phyloP scores from a whole-genome alignment of 2,329 filamentous ascomycete genomes.

The Chaetomium sp. region DNA sequence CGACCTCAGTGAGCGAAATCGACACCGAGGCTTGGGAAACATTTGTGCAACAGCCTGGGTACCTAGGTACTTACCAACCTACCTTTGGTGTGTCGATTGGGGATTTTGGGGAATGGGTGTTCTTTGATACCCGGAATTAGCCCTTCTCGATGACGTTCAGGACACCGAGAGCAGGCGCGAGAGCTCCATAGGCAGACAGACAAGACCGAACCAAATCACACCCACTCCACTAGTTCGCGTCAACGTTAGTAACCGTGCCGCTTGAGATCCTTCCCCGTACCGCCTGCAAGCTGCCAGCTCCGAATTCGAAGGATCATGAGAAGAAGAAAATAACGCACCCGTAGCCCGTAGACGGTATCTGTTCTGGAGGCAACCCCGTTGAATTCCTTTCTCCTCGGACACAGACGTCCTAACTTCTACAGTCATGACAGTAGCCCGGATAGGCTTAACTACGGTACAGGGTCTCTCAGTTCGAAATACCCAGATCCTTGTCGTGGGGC shows the following conservation, averaged over 20 bases:
- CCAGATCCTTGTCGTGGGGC: background rate
- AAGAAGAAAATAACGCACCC: background rate
- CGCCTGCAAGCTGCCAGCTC: background rate
- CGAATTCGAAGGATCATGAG: background rate
- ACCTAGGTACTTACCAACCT: too few relatives aligned
- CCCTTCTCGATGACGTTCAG: background rate
- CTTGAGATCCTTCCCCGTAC: background rate
- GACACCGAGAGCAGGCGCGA: background rate
- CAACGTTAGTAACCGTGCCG: background rate
- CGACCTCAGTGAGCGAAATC: background rate
- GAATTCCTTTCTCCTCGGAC: background rate
- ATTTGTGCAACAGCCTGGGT: background rate
- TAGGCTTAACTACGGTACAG: background rate
- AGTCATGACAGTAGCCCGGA: too few relatives aligned
- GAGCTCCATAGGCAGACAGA: background rate
- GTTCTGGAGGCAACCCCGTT: background rate
- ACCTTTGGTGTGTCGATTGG: background rate
- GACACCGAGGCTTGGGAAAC: background rate
- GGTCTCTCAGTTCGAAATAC: background rate
- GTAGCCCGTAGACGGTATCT: too few relatives aligned
- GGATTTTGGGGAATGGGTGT: background rate
- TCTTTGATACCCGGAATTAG: too few relatives aligned
- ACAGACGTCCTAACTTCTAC: background rate
- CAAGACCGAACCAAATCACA: background rate
- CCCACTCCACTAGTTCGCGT: background rate